Evolutionary conservation across 305 asterid genomes (phyloP).

Genomic region (Fraxinus latifolia): DNA sequence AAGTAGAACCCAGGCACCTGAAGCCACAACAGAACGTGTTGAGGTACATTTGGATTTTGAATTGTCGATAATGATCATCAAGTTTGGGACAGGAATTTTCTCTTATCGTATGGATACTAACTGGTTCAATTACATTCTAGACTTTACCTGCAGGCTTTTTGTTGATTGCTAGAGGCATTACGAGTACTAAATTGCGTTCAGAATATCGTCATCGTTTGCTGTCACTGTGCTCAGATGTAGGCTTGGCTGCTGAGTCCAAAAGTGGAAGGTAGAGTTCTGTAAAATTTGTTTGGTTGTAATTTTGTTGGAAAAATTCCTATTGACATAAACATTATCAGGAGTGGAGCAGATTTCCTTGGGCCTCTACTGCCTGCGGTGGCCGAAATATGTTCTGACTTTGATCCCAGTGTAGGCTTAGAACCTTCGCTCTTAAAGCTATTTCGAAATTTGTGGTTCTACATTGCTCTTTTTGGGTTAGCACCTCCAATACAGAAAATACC

Average conservation of each 20-base stretch:
- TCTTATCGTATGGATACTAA: constrained; percentile 56
- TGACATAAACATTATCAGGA: constrained; percentile 56
- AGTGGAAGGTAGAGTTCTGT: constrained; percentile 69
- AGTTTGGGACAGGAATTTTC: constrained; percentile 19
- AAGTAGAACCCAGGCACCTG: constrained; percentile 74
- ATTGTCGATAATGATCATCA: constrained; percentile 17
- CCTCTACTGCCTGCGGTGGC: constrained; percentile 99
- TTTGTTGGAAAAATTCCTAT: constrained; percentile 24
- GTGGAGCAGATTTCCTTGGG: constrained; percentile 99
- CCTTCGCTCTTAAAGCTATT: constrained; percentile 94
- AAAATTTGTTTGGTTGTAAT: constrained; percentile 25
- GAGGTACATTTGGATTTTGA: constrained; percentile 56
- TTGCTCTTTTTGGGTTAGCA: constrained; percentile 97
- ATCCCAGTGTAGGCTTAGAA: constrained; percentile 79
- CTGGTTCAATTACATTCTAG: constrained; percentile 83
- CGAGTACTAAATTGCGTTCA: constrained; percentile 66
- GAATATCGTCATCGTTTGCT: constrained; percentile 96
- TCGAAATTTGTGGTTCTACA: constrained; percentile 97
- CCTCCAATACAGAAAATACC: constrained; percentile 81
- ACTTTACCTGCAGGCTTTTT: constrained; percentile 98
- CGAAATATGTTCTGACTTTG: constrained; percentile 95
- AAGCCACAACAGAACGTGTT: constrained; percentile 93
- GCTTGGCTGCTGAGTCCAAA: constrained; percentile 96
- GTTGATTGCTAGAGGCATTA: constrained; percentile 75
- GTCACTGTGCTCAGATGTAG: constrained; percentile 98